phyloP scores from a whole-genome alignment of 2,329 filamentous ascomycete species.

The Phialocephala sp. region DNA sequence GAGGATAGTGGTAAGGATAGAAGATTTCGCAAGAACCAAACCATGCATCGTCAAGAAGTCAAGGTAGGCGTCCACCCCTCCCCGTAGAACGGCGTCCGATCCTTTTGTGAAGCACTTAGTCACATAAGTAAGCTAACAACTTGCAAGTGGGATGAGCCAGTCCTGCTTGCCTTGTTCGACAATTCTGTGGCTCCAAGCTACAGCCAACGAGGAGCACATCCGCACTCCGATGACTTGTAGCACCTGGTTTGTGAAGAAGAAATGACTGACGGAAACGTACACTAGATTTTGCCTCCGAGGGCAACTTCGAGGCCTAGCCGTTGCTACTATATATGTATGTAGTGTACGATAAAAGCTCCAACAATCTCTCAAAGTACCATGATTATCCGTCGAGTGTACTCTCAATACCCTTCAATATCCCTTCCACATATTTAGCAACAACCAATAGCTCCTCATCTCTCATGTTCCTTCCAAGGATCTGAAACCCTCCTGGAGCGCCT shows the following conservation, averaged over 20 bases:
- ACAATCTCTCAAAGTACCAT: too few species aligned
- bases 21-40: not conserved
- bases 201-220: not conserved
- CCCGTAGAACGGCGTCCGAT: not conserved
- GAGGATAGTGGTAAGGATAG: slow-evolving; percentile 10
- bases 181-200: not conserved
- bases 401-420: not conserved
- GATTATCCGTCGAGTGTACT: too few species aligned
- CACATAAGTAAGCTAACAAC: not conserved
- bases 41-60: not conserved
- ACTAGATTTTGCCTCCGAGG: too few species aligned
- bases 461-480: slow-evolving; percentile 15
- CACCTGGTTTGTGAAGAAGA: not conserved
- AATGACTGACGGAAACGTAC: too few species aligned
- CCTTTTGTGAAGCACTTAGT: not conserved
- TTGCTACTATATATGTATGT: too few species aligned
- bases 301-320: too few species aligned
- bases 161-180: slow-evolving; percentile 6
- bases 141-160: slow-evolving; percentile 6
- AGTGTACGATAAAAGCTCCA: too few species aligned
- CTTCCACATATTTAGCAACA: slow-evolving; percentile 5
- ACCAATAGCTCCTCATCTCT: slow-evolving; percentile 19
- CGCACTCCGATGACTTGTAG: not conserved
- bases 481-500: slow-evolving; percentile 15
- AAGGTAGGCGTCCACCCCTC: not conserved